Percentiles rank a stretch among this genome's conserved stretches.
Evolutionary conservation across 2,329 filamentous ascomycete species (phyloP).

Genomic region (Penicillium frequentans): DNA sequence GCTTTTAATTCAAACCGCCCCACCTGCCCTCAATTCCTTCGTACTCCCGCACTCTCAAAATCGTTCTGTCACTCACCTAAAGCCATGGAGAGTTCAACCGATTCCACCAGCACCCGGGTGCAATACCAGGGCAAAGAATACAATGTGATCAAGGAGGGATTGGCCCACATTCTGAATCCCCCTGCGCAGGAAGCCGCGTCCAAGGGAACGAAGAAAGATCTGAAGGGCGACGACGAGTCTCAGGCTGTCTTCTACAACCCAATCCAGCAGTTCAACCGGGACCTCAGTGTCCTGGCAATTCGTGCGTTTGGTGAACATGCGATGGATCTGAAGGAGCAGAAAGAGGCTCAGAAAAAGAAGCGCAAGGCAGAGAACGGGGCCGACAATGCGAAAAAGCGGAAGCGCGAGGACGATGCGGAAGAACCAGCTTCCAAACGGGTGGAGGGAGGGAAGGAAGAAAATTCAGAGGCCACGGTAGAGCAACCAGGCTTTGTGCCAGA

Average conservation of each 20-base stretch:
- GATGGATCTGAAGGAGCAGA: slow-evolving; percentile 55
- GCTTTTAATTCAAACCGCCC: slow-evolving; percentile 3
- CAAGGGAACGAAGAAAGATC: slow-evolving; percentile 45
- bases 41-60: neutral
- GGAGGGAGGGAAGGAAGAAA: neutral
- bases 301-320: slow-evolving; percentile 77
- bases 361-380: slow-evolving; percentile 30
- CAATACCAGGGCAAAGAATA: slow-evolving; percentile 55
- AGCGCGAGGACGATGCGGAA: slow-evolving; percentile 31
- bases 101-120: slow-evolving; percentile 27
- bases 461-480: slow-evolving; percentile 9
- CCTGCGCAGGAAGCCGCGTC: slow-evolving; percentile 44
- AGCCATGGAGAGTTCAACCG: slow-evolving; percentile 21
- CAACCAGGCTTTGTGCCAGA: neutral
- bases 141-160: slow-evolving; percentile 64
- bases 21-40: slow-evolving; percentile 1
- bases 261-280: slow-evolving; percentile 98
- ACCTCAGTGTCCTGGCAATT: slow-evolving; percentile 89
- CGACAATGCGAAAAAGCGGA: slow-evolving; percentile 40
- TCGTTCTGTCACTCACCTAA: slow-evolving; percentile 9
- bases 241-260: slow-evolving; percentile 96
- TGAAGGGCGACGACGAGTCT: slow-evolving; percentile 58
- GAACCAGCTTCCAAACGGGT: slow-evolving; percentile 12
- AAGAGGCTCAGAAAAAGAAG: slow-evolving; percentile 42
- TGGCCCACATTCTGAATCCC: slow-evolving; percentile 67